Conservation (phyloP, 2,329 filamentous ascomycete species). For the Aspergillus arachidicola region DNA sequence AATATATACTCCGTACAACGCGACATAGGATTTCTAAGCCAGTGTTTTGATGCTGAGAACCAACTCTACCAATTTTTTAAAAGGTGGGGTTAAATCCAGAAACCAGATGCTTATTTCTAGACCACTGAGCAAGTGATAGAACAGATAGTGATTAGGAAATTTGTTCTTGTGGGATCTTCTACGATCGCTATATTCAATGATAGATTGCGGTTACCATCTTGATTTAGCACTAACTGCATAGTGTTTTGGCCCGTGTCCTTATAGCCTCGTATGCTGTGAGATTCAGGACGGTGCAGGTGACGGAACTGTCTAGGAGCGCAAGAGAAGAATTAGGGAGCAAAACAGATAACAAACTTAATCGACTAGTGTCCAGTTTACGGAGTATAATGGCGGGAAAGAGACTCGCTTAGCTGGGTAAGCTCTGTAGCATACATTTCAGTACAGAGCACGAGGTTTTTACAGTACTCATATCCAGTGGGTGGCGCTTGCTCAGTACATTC, state of each 20-base stretch:
- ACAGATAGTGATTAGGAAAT: background rate
- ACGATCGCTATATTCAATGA: background rate
- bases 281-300: background rate
- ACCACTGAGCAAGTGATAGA: background rate
- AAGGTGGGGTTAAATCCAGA: background rate
- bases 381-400: background rate
- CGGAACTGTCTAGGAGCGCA: background rate
- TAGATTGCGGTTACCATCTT: no score
- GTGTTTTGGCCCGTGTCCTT: background rate
- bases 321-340: background rate
- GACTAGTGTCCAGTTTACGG: background rate
- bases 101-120: background rate
- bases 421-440: background rate
- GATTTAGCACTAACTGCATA: background rate
- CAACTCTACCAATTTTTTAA: background rate
- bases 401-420: background rate
- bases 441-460: background rate
- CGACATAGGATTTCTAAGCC: no score
- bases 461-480: background rate
- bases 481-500: background rate
- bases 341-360: background rate
- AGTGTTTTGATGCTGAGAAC: background rate
- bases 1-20: no score
- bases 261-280: background rate
- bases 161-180: background rate